Base-by-base conservation (phyloP, 306 rosid species). In the Glycine latifolia region DNA sequence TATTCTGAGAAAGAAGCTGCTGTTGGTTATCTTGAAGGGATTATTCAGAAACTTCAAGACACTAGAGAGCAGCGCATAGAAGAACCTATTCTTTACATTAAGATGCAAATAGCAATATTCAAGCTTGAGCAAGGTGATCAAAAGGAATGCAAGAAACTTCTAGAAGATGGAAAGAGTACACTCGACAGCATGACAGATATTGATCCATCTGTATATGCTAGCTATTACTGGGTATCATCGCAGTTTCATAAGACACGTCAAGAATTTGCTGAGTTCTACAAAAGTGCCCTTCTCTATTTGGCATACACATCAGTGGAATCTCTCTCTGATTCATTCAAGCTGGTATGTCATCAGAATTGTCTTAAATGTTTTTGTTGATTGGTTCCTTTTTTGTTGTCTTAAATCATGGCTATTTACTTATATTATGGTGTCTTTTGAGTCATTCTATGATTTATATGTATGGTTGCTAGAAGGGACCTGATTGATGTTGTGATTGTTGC, bases 251-350 rank as follows among this genome's bases (percentile, higher is more conserved):
- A 96, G 61, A 87, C 91, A 20, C 92, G 94, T 16, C 94, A 88
- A 86, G 99, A 96, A 80, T 96, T 92, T 91, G 98, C 99, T 2
- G 99, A 96, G 87, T 96, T 96, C 95, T 96, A 96, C 86, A 96
- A 88, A 88, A 92, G 93, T 77, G 97, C 99, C 80, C 99, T 96
- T 90, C 99, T 96, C 84, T 96, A 96, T 82, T 85, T 96, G 76
- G 99, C 98, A 52, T 96, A 96, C 84, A 96, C 94, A 8, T 91
- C 98, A 74, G 99, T 94, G 87, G 99, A 96, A 69, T 89, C 97
- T 74, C 97, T 96, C 41, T 94, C 99, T n/a, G 99, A 94, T 5
- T 94, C 99, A 49, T 96, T 96, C 86, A 96, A 89, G 91, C 89
- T 92, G 98, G 99, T 96, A 94, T 9, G 85, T 17, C 60, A n/a